Conservation (phyloP, 2,329 filamentous ascomycete genomes). For the Botrytis squamosa region DNA sequence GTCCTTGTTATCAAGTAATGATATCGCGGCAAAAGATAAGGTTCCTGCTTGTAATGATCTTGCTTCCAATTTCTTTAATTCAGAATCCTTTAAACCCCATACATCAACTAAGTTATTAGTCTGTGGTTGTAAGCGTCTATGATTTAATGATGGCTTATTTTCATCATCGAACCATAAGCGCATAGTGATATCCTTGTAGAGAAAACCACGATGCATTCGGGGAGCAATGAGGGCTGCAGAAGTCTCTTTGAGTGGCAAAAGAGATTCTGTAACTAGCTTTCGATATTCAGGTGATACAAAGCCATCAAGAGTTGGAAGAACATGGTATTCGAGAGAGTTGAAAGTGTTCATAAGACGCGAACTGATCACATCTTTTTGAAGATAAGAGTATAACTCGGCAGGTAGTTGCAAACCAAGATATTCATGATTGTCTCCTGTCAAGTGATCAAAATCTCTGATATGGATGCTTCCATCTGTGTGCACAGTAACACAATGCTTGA, state of each 20-base stretch:
- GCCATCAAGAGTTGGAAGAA: conserved; percentile 83
- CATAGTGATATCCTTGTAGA: conserved; percentile 73
- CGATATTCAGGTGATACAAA: conserved; percentile 78
- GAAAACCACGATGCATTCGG: conserved; percentile 78
- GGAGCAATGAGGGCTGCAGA: conserved; percentile 76
- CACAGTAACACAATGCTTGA: conserved; percentile 85
- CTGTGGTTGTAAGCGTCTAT: conserved; percentile 52
- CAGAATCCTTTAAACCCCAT: conserved; percentile 72
- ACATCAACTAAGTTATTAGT: conserved; percentile 50
- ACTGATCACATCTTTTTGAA: conserved; percentile 78
- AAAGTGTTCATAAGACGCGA: conserved; percentile 79
- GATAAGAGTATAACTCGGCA: conserved; percentile 85
- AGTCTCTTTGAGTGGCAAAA: conserved; percentile 73
- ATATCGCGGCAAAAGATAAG: conserved; percentile 60
- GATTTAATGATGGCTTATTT: conserved; percentile 66
- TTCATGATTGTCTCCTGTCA: conserved; percentile 81
- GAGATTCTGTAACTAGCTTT: conserved; percentile 69
- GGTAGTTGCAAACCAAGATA: conserved; percentile 89
- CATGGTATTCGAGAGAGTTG: conserved; percentile 72
- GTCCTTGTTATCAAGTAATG: conserved; percentile 61
- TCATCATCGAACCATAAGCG: conserved; percentile 80
- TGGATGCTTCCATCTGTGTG: conserved; percentile 61
- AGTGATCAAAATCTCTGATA: conserved; percentile 68
- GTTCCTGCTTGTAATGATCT: conserved; percentile 45
- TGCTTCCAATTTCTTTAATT: conserved; percentile 46